Evolutionary conservation across 768 basidiomycete genomes (phyloP), one percentile per base, ranked within the genome.

Genomic region (Psilocybe azurescens): DNA sequence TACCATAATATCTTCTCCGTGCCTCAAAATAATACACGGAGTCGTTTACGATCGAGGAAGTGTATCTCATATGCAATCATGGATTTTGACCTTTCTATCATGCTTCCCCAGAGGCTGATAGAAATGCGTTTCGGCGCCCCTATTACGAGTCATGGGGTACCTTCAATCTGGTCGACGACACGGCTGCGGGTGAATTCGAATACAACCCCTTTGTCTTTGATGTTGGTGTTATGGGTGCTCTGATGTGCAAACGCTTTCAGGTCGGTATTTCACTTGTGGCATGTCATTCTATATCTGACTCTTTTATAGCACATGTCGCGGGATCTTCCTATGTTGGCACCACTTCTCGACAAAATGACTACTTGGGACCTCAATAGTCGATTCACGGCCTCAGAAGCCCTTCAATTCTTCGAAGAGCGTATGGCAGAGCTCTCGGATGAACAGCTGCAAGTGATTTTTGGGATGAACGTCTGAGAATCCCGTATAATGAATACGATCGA

Each of bases 311-410:
- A 2, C 73, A 73, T 56, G 69, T 74, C 9, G 73, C 24, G 24
- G 24, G 24, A 24, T 24, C 24, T 24, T 24, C 24, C 24, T 24
- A 60, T 75, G 56, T 48, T 75, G 4, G 73, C 72, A 1, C 73
- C 73, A 3, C 59, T 74, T 13, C 49, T 75, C 1, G 73, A 74
- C 48, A 63, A 50, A 39, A 71, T 74, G 70, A 65, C 66, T 3
- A 73, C 70, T 3, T 62, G 69, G 2, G 52, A 74, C 20, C 41
- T 75, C 7, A 4, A 38, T 0, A 33, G 28, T 3, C 68, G 75
- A 1, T 72, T 76, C 51, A 73, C 73, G 0, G 71, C 74, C 38
- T 30, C 54, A 1, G 66, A 69, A 33, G 74, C 75, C 10, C 65
- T 73, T 20, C 29, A 24, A 10, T 75, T 75, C 56, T 67, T 75